Base-by-base conservation (phyloP, 2,329 filamentous ascomycete genomes). In the Nannizzia gypsea region DNA sequence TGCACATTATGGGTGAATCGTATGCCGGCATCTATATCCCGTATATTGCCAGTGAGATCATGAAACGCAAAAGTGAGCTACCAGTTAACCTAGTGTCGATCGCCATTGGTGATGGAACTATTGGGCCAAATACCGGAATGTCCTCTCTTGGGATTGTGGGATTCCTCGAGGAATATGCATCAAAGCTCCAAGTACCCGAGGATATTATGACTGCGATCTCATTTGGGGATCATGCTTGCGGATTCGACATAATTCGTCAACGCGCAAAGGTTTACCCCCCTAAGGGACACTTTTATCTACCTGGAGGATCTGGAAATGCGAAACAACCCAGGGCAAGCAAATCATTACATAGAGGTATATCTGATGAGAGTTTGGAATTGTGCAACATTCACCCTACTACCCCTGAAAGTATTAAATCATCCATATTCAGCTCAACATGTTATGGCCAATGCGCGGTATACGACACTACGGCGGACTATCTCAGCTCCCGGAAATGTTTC, bases 11-110 rank as follows among this genome's bases (percentile, higher is more conserved):
- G 56, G 72, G 71, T n/a, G 70, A 74, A 60, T 73, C 71, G 8
- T 73, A 72, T 60, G 71, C 69, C 5, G 72, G 72, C 0, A 68
- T 73, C 50, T 73, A 72, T 59, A 67, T 75, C 24, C 72, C 72
- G 0, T 73, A 74, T 28, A 69, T 75, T 46, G 68, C 71, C 20
- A 63, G 65, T 4, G 66, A 66, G 9, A 66, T 75, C 20, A 57
- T 73, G 15, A 59, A 68, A 5, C 67, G 69, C 59, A 63, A 67
- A 20, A 52, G 65, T 24, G 61, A 64, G 1, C 61, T 70, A n/a
- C 60, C 66, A 1, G 63, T 74, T 9, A 66, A 72, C 24, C 59
- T 75, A 15, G 64, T 61, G 31, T 73, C 72, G 5, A 69, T 74
- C 38, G 68, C 69, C 2, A 66, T 74, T 1, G 73, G 72, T 4